These are phyloP conservation scores for Athelia sp. DNA, from an alignment of 1,284 basidiomycete genomes.

Conservation along the genomic window DNA sequence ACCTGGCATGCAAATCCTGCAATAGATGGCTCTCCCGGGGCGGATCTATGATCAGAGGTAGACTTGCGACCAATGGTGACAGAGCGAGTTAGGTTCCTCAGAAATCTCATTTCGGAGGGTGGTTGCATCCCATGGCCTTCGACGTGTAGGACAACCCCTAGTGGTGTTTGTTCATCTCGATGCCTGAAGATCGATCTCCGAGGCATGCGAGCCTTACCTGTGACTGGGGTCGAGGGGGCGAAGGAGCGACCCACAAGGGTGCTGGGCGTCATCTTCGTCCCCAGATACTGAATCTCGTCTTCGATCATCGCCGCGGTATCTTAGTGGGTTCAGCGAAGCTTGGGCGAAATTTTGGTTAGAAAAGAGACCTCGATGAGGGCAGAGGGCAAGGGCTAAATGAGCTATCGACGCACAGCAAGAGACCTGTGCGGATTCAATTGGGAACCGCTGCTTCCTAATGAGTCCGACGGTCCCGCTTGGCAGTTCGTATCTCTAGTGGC, in stretches of 20 bases:
- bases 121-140: slow-evolving; percentile 33
- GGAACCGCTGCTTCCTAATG: background rate
- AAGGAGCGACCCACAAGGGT: slow-evolving; percentile 2
- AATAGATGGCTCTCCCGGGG: slow-evolving; percentile 23
- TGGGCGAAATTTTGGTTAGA: background rate
- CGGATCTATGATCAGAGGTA: slow-evolving; percentile 25
- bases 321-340: background rate
- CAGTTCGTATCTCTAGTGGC: too few relatives aligned
- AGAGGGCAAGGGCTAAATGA: background rate
- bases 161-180: slow-evolving; percentile 2
- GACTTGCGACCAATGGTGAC: slow-evolving; percentile 56
- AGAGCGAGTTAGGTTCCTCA: slow-evolving; percentile 34
- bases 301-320: slow-evolving; percentile 11
- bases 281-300: slow-evolving; percentile 25
- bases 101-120: slow-evolving; percentile 35
- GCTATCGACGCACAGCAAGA: background rate
- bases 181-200: background rate
- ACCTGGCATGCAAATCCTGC: slow-evolving; percentile 61
- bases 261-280: slow-evolving; percentile 10
- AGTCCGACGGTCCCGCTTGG: too few relatives aligned
- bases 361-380: background rate
- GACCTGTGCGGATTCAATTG: background rate
- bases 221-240: slow-evolving; percentile 5
- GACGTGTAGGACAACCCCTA: slow-evolving; percentile 45
- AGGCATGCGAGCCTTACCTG: slow-evolving; percentile 6